These are phyloP conservation scores for Chaetomium cochliodes DNA, from an alignment of 495 filamentous ascomycete species.

Conservation along the genomic window DNA sequence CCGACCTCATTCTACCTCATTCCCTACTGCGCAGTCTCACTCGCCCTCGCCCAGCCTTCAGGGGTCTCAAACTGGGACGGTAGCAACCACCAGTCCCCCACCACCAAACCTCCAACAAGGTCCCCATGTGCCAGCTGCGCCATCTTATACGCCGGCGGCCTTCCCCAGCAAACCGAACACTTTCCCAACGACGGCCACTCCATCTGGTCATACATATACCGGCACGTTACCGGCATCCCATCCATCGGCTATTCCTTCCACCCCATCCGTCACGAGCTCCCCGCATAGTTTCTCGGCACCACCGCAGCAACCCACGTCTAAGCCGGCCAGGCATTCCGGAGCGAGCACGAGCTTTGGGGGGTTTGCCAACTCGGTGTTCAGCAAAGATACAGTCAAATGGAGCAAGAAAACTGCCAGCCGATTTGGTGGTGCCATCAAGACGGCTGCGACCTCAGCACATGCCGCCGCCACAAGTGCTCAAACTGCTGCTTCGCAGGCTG, in stretches of 20 bases:
- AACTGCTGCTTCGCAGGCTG: constrained; percentile 17
- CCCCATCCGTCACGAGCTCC: neutral
- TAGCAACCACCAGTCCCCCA: neutral
- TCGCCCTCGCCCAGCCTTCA: constrained; percentile 1
- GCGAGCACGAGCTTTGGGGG: constrained; percentile 25
- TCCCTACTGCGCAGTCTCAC: neutral
- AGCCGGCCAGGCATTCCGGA: neutral
- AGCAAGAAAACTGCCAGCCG: constrained; percentile 32
- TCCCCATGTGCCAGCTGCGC: neutral
- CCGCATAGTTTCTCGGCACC: constrained; percentile 3
- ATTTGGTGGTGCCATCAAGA: constrained; percentile 29
- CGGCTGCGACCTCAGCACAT: constrained; percentile 24
- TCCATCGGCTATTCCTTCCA: constrained; percentile 19
- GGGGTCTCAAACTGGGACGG: neutral
- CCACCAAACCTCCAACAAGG: neutral
- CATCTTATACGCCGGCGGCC: constrained; percentile 20
- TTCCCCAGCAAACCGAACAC: constrained; percentile 20
- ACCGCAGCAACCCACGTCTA: neutral
- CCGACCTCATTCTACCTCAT: neutral
- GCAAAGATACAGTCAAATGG: constrained; percentile 35
- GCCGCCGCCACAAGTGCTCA: constrained; percentile 20
- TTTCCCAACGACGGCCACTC: neutral
- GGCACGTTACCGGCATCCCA: constrained; percentile 5
- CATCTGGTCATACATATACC: neutral
- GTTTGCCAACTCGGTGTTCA: constrained; percentile 30